Percentiles rank a stretch among this genome's conserved stretches.
Evolutionary conservation across 2,329 filamentous ascomycete species (phyloP).

Genomic region (Neodidymelliopsis sp.): DNA sequence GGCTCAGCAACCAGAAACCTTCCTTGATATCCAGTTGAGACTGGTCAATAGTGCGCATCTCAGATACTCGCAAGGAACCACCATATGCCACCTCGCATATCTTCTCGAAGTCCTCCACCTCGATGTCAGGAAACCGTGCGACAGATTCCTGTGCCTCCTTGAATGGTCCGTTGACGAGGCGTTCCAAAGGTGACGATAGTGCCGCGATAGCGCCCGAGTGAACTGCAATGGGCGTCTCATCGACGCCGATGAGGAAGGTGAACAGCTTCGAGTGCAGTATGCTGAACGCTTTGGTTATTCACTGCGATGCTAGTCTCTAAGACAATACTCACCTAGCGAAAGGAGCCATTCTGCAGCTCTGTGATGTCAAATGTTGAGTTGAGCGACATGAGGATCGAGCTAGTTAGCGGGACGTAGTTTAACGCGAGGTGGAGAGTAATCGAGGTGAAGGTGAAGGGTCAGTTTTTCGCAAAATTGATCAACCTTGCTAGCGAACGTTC

Average conservation of each 20-base stretch:
- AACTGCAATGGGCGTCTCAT: slow-evolving; percentile 13
- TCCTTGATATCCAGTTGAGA: not conserved
- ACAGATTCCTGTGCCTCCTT: slow-evolving; percentile 18
- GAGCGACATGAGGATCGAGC: no score
- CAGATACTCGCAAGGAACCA: slow-evolving; percentile 16
- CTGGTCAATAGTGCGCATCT: not conserved
- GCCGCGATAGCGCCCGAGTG: slow-evolving; percentile 24
- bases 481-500: no score
- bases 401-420: no score
- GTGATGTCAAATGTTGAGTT: no score
- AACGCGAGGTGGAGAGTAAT: no score
- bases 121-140: slow-evolving; percentile 17
- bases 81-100: slow-evolving; percentile 26
- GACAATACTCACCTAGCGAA: no score
- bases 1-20: not conserved
- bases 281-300: no score
- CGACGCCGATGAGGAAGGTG: slow-evolving; percentile 23
- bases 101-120: slow-evolving; percentile 21
- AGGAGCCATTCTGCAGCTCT: no score
- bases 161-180: slow-evolving; percentile 25
- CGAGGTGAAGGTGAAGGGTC: no score
- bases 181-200: slow-evolving; percentile 4
- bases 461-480: no score
- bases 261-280: slow-evolving; percentile 8
- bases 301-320: no score